Evolutionary conservation across 2,329 filamentous ascomycete species (phyloP).

Genomic region (Pseudomassariella vexata): DNA sequence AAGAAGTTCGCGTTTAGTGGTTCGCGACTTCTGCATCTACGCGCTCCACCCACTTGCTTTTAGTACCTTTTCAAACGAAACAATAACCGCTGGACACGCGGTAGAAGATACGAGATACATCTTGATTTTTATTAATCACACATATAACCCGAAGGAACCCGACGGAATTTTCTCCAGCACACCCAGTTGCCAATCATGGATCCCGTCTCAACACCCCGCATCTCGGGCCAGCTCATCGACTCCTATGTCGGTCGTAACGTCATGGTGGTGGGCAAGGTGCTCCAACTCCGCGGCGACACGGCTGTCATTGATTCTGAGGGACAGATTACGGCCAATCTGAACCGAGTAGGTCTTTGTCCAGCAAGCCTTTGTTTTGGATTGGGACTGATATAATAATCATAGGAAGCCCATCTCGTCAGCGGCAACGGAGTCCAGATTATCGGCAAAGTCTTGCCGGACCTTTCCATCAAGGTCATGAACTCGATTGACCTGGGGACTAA

Average conservation of each 20-base stretch:
- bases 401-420: slow-evolving; percentile 67
- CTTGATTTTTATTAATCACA: no score
- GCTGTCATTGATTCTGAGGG: slow-evolving; percentile 79
- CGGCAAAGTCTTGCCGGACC: slow-evolving; percentile 71
- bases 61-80: no score
- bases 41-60: no score
- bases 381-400: neutral
- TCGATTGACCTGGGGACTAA: slow-evolving; percentile 62
- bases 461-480: slow-evolving; percentile 64
- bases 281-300: slow-evolving; percentile 72
- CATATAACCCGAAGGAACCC: no score
- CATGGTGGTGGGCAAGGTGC: slow-evolving; percentile 80
- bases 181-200: no score
- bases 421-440: slow-evolving; percentile 72
- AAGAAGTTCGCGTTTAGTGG: no score
- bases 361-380: no score
- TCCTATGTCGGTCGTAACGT: slow-evolving; percentile 70
- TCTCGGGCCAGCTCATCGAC: slow-evolving; percentile 75
- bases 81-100: no score
- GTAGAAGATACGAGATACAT: no score
- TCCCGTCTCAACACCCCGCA: slow-evolving; percentile 67
- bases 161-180: no score
- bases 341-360: slow-evolving; percentile 61
- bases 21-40: no score
- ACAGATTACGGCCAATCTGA: slow-evolving; percentile 66